phyloP scores from a whole-genome alignment of 2,329 filamentous ascomycete genomes.

The Fusarium sp. region DNA sequence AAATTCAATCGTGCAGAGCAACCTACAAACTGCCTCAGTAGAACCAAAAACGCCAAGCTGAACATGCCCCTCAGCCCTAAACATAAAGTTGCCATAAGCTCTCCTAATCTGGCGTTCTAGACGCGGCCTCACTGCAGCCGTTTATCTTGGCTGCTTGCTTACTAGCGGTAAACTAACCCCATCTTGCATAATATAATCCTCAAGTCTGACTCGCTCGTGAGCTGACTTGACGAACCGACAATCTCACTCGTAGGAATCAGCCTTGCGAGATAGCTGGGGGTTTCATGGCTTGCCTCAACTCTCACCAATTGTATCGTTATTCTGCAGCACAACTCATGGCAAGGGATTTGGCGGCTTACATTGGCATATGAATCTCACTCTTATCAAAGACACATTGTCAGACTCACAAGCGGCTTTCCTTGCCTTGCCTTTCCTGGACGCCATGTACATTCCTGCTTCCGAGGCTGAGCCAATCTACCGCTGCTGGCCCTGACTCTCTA shows the following conservation, averaged over 20 bases:
- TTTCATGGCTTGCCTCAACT: background rate
- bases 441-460: slow-evolving; percentile 42
- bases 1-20: background rate
- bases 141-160: background rate
- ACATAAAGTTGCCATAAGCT: slow-evolving; percentile 10
- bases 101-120: slow-evolving; percentile 15
- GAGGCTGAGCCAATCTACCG: slow-evolving; percentile 39
- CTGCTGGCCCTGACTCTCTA: slow-evolving; percentile 40
- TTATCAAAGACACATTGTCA: background rate
- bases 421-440: slow-evolving; percentile 35
- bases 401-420: slow-evolving; percentile 11
- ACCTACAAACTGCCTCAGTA: background rate
- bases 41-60: slow-evolving; percentile 5
- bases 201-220: slow-evolving; percentile 10
- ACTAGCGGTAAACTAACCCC: slow-evolving; percentile 11
- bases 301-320: background rate
- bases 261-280: slow-evolving; percentile 8
- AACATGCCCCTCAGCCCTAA: slow-evolving; percentile 26
- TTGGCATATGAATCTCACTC: slow-evolving; percentile 18
- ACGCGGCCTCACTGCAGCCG: background rate
- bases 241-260: slow-evolving; percentile 16
- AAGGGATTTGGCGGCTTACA: slow-evolving; percentile 11
- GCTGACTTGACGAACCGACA: slow-evolving; percentile 3
- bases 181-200: slow-evolving; percentile 10
- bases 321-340: background rate